phyloP scores from a whole-genome alignment of 345 rosid genomes.

The Theobroma cacao region DNA sequence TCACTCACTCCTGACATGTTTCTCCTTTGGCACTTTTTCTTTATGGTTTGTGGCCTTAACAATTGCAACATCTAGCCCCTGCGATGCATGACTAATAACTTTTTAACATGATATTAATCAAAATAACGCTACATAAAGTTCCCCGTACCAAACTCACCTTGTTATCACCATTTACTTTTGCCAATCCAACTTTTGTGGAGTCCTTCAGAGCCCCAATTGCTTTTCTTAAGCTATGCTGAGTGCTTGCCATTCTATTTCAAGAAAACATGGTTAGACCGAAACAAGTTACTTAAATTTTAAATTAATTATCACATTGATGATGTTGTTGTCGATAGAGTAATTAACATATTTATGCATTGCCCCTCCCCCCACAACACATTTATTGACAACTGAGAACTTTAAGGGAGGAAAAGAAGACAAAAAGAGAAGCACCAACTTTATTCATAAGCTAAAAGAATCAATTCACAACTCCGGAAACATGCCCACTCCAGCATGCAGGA shows the following conservation, averaged over 20 bases:
- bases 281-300: not conserved
- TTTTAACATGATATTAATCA: not conserved
- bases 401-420: too few species aligned
- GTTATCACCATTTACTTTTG: constrained; percentile 31
- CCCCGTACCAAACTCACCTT: constrained; percentile 19
- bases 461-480: too few species aligned
- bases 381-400: too few species aligned
- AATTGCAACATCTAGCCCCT: constrained; percentile 40
- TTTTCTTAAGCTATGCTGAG: constrained; percentile 28
- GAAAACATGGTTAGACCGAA: not conserved
- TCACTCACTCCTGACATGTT: constrained; percentile 37
- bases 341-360: not conserved
- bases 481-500: too few species aligned
- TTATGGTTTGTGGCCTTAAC: constrained; percentile 44
- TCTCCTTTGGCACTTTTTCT: constrained; percentile 34
- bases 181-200: constrained; percentile 38
- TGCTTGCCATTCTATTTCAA: constrained; percentile 36
- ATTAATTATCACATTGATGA: too few species aligned
- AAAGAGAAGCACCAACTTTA: too few species aligned
- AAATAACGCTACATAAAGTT: not conserved
- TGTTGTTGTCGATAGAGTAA: not conserved
- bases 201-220: constrained; percentile 41
- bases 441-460: too few species aligned
- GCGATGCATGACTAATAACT: not conserved
- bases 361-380: too few species aligned